Evolutionary conservation across 2,329 filamentous ascomycete species (phyloP), one percentile per base, ranked within the genome.

Genomic region (Penicillium polonicum): DNA sequence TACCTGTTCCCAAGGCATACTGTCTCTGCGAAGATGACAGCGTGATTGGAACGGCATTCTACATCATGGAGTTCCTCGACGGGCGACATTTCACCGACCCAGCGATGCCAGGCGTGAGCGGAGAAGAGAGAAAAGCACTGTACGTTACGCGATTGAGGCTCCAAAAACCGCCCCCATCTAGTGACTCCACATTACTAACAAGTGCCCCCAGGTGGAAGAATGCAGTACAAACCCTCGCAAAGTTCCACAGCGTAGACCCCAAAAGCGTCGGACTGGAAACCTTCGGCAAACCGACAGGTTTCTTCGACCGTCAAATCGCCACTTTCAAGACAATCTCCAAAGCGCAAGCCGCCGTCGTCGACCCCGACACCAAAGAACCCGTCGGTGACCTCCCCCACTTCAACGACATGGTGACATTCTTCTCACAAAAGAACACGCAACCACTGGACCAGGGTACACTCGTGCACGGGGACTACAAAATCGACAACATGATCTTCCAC

Each of bases 381-480:
- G 92, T 97, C 3, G 93, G 93, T 8, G 84, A 86, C 66, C 87
- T 97, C 66, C 92, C 92, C 29, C 85, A 93, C 72, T 92, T 95
- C 70, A 83, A 88, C 55, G 89, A 91, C 42, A 88, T 93, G 79
- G 83, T 94, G 43, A 75, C 73, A 2, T 96, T 94, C 77, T 96
- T 97, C 75, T 81, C 79, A 49, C 83, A 92, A 68, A 80, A 85
- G 64, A 74, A 74, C 57, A 82, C 81, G 49, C 91, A 93, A 76
- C 93, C 93, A 1, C 79, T 82, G 60, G 93, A 97, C 72, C 82
- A 90, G 60, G 86, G 84, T 23, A 88, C 88, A 5, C 83, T 97
- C 61, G 88, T 97, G 31, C 94, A 97, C 70, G 94, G 94, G 36
- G 94, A 99, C 75, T 99, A 93, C 80, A 99, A 97, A 80, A 96